Conservation (phyloP, 139 green algal species). For the Tetraselmis striata region DNA sequence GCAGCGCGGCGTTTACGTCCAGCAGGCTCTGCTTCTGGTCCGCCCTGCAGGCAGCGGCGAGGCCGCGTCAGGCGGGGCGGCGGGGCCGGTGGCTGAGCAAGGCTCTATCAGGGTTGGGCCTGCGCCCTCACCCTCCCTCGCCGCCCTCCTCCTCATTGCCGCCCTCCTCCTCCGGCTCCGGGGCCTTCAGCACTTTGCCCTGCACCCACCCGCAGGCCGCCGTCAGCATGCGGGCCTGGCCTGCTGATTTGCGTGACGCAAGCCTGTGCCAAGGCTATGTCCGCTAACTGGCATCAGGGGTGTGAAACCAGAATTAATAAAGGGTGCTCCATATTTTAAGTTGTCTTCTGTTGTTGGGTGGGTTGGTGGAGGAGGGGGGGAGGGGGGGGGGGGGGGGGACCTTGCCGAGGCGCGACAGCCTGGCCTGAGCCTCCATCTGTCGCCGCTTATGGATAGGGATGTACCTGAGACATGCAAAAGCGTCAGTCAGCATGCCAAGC, state of each 20-base stretch:
- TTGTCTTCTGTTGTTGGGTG: not conserved
- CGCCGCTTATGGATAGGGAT: constrained; percentile 78
- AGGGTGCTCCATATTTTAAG: not conserved
- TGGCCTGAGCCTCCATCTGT: constrained; percentile 50
- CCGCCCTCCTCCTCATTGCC: not conserved
- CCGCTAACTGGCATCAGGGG: not conserved
- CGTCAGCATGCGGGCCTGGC: too few relatives aligned
- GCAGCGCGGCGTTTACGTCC: not conserved
- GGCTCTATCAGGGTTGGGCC: too few relatives aligned
- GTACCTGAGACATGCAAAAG: too few relatives aligned
- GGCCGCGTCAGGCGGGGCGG: constrained; percentile 4
- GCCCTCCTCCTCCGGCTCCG: not conserved
- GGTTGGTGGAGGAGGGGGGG: too few relatives aligned
- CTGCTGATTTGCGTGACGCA: too few relatives aligned
- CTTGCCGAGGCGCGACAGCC: constrained; percentile 40
- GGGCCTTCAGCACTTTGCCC: not conserved
- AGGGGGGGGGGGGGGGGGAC: constrained; percentile 4
- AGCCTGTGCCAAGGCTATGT: not conserved
- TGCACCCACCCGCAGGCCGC: too few relatives aligned
- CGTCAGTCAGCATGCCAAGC: too few relatives aligned
- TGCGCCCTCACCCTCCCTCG: not conserved
- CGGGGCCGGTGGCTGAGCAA: not conserved
- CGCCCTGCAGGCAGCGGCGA: not conserved
- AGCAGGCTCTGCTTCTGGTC: constrained; percentile 6
- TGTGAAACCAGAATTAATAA: not conserved